A percentile compares a stretch with the other conserved stretches of the same genome.
phyloP scores from a whole-genome alignment of 139 green algal species.

The Micractinium sp. region DNA sequence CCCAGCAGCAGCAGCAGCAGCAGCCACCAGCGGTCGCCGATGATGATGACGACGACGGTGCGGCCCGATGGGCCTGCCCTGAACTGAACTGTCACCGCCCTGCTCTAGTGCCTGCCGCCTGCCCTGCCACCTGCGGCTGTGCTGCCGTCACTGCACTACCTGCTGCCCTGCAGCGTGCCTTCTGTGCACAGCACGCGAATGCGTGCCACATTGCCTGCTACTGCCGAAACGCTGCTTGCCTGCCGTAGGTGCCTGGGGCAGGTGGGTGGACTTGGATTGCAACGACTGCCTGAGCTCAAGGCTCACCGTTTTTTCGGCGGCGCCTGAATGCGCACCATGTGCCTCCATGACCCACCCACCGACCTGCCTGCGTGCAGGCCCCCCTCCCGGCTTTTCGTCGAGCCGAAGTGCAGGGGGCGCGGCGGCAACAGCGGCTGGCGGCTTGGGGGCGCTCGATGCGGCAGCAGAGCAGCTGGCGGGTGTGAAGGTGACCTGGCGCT shows the following conservation, averaged over 20 bases:
- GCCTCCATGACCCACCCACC: neutral
- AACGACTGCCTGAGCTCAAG: too few relatives aligned
- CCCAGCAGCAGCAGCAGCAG: neutral
- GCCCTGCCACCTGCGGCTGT: neutral
- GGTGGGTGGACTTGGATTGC: neutral
- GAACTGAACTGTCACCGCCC: neutral
- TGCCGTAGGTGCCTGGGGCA: neutral
- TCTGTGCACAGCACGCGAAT: too few relatives aligned
- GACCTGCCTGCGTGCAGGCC: neutral
- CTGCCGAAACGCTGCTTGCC: too few relatives aligned
- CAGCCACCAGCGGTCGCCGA: neutral
- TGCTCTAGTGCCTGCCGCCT: too few relatives aligned
- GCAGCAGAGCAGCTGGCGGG: constrained; percentile 23
- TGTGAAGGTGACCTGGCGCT: neutral
- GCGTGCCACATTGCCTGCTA: too few relatives aligned
- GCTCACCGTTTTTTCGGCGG: neutral
- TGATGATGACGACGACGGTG: constrained; percentile 7
- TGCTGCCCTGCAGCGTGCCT: neutral
- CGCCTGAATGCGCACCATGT: neutral
- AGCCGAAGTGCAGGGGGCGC: neutral
- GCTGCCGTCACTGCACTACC: neutral
- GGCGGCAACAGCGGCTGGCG: neutral
- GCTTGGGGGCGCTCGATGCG: constrained; percentile 6
- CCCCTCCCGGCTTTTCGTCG: constrained; percentile 57
- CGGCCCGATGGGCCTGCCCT: neutral